A percentile compares a stretch with the other conserved stretches of the same genome.
These are phyloP conservation scores for Amanita exitialis DNA, from an alignment of 768 basidiomycete species.

Conservation along the genomic window DNA sequence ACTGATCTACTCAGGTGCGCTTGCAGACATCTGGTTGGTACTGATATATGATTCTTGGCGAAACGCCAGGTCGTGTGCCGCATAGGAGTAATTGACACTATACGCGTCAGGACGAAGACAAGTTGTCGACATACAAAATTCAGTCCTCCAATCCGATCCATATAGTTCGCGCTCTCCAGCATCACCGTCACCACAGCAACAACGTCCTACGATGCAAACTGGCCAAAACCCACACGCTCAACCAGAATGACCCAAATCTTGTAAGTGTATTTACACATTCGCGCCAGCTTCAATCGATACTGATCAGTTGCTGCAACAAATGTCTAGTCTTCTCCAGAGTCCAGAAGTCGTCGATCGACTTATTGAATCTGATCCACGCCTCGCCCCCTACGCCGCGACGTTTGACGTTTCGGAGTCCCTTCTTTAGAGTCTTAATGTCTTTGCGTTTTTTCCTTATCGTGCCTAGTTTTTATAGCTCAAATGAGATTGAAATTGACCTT, in stretches of 20 bases:
- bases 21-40: background rate
- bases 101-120: slow-evolving; percentile 63
- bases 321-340: slow-evolving; percentile 79
- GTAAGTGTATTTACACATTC: slow-evolving; percentile 36
- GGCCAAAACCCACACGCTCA: slow-evolving; percentile 81
- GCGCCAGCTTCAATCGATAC: slow-evolving; percentile 73
- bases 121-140: slow-evolving; percentile 80
- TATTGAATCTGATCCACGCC: slow-evolving; percentile 72
- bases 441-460: background rate
- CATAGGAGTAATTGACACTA: background rate
- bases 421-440: slow-evolving; percentile 65
- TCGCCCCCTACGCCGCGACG: slow-evolving; percentile 65
- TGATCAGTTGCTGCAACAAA: slow-evolving; percentile 81
- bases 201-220: slow-evolving; percentile 78
- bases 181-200: slow-evolving; percentile 36
- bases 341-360: slow-evolving; percentile 86
- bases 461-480: slow-evolving; percentile 33
- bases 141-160: slow-evolving; percentile 82
- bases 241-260: slow-evolving; percentile 91
- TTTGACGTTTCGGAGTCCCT: slow-evolving; percentile 70
- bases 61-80: slow-evolving; percentile 43
- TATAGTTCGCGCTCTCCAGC: slow-evolving; percentile 54
- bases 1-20: slow-evolving; percentile 83
- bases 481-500: slow-evolving; percentile 15
- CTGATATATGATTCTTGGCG: background rate